phyloP scores from a whole-genome alignment of 2,329 filamentous ascomycete genomes.

The Xenoacremonium recifei region DNA sequence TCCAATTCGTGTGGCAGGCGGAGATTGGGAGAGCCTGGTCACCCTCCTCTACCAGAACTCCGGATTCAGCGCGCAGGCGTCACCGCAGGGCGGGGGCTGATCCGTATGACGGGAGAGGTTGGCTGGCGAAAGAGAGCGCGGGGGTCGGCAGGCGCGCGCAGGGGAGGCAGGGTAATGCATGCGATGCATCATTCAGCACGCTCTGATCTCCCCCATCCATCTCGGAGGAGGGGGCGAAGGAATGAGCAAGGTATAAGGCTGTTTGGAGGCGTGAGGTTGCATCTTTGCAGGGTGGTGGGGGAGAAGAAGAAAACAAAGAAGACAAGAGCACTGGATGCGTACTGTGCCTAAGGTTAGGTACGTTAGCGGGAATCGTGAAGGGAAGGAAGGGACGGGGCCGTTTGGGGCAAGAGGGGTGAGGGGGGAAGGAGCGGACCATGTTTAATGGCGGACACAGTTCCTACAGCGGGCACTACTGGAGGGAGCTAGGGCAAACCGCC shows the following conservation, averaged over 20 bases:
- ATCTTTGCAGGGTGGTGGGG: no score
- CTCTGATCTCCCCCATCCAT: neutral
- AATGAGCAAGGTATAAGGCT: neutral
- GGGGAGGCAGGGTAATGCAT: neutral
- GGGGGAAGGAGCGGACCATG: no score
- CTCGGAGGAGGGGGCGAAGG: neutral
- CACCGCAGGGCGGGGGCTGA: slow-evolving; percentile 1
- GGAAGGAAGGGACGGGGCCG: no score
- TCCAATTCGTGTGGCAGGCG: slow-evolving; percentile 5
- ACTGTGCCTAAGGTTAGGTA: neutral
- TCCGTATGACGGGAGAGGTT: neutral
- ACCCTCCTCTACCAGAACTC: slow-evolving; percentile 15
- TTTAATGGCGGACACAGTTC: no score
- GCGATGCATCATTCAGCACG: neutral
- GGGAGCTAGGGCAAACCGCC: no score
- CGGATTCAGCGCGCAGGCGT: slow-evolving; percentile 13
- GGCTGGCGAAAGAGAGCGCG: neutral
- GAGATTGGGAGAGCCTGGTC: slow-evolving; percentile 10
- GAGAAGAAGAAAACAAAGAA: neutral
- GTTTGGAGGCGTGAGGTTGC: neutral
- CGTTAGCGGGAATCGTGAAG: no score
- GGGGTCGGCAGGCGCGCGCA: neutral
- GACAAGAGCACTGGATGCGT: neutral
- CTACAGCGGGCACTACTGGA: no score
- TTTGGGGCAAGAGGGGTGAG: no score